Conservation (phyloP, 306 rosid genomes). For the Amphicarpaea edgeworthii region DNA sequence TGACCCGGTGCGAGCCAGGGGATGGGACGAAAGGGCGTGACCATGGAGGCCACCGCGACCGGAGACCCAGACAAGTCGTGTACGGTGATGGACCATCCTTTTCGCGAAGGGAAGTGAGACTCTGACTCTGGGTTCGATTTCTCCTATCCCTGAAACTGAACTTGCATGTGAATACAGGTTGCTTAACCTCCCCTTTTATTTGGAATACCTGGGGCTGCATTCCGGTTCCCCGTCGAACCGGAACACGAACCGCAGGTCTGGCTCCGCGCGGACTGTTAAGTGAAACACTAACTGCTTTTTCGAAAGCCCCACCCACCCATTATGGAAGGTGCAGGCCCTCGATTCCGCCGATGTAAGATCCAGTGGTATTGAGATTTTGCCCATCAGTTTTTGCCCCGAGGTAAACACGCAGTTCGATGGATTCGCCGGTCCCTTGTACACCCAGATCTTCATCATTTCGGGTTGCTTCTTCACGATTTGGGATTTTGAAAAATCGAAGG, state of each 20-base stretch:
- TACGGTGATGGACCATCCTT: conserved; percentile 60
- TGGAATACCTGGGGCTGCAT: conserved; percentile 92
- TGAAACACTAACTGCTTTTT: conserved; percentile 55
- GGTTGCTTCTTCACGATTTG: conserved; percentile 54
- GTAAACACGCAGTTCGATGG: conserved; percentile 50
- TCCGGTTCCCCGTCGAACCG: conserved; percentile 86
- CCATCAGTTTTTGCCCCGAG: conserved; percentile 57
- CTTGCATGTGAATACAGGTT: conserved; percentile 63
- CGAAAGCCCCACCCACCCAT: conserved; percentile 66
- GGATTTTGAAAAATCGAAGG: conserved; percentile 62
- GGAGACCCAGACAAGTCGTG: conserved; percentile 63
- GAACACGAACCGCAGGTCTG: conserved; percentile 81
- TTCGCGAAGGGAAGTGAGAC: no score
- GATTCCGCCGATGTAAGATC: conserved; percentile 54
- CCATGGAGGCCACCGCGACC: conserved; percentile 51
- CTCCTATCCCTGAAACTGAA: conserved; percentile 64
- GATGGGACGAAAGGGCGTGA: conserved; percentile 58
- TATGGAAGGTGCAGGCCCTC: conserved; percentile 57
- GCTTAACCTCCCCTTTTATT: conserved; percentile 65
- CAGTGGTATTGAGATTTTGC: conserved; percentile 59
- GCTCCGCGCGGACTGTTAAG: conserved; percentile 61
- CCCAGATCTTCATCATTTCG: conserved; percentile 51
- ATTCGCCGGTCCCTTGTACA: conserved; percentile 53
- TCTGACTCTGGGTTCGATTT: no score
- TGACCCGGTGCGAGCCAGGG: conserved; percentile 58